These are phyloP conservation scores for Phialemonium atrogriseum DNA, from an alignment of 2,329 filamentous ascomycete species.

Conservation along the genomic window DNA sequence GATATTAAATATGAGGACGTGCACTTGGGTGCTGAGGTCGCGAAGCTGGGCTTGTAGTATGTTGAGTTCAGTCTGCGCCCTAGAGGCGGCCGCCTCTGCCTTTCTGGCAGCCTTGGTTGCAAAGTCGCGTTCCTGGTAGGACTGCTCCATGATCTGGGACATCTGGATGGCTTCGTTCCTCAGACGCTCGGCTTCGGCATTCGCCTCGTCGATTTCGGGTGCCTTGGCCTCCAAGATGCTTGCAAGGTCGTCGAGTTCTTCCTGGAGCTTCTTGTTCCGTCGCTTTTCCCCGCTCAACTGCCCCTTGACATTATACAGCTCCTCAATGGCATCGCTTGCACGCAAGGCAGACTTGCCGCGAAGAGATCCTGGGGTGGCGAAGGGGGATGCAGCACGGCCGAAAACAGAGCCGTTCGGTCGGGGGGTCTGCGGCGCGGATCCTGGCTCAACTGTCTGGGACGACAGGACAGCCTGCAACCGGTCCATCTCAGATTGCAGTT, in stretches of 20 bases:
- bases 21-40: constrained; percentile 83
- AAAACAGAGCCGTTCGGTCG: constrained; percentile 47
- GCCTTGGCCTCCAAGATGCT: constrained; percentile 75
- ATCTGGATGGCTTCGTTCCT: constrained; percentile 76
- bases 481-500: constrained; percentile 46
- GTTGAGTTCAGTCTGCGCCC: constrained; percentile 58
- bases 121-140: constrained; percentile 69
- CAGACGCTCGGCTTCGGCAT: constrained; percentile 71
- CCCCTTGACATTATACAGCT: constrained; percentile 60
- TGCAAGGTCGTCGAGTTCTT: constrained; percentile 79
- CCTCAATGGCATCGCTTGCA: constrained; percentile 55
- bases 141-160: constrained; percentile 75
- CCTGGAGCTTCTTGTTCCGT: constrained; percentile 63
- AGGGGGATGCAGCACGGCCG: constrained; percentile 49
- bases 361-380: constrained; percentile 51
- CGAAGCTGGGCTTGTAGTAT: constrained; percentile 81
- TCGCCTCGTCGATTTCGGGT: constrained; percentile 81
- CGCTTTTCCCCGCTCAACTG: constrained; percentile 67
- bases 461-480: constrained; percentile 41
- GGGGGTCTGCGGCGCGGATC: constrained; percentile 52
- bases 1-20: constrained; percentile 81
- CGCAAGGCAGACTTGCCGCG: constrained; percentile 48
- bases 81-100: constrained; percentile 63
- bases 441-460: constrained; percentile 28
- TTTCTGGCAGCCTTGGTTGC: constrained; percentile 73